These are phyloP conservation scores for Talaromyces piceae DNA, from an alignment of 2,329 filamentous ascomycete species.

Conservation along the genomic window DNA sequence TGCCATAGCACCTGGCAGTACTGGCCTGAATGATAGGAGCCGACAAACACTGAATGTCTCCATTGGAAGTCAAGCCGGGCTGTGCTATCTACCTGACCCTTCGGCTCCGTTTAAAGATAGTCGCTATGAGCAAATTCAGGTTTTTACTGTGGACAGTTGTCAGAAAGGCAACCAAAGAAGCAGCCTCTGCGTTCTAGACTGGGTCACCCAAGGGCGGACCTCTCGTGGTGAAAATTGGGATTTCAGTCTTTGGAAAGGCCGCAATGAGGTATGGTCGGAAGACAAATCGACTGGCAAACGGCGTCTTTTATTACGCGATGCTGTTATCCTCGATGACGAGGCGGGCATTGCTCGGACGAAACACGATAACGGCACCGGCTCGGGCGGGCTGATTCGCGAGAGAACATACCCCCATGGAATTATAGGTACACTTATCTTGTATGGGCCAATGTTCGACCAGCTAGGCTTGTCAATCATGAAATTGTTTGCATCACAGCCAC, in stretches of 20 bases:
- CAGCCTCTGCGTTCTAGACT: slow-evolving; percentile 77
- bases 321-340: slow-evolving; percentile 63
- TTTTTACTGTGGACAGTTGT: slow-evolving; percentile 54
- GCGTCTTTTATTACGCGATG: slow-evolving; percentile 75
- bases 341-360: slow-evolving; percentile 17
- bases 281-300: slow-evolving; percentile 34
- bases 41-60: slow-evolving; percentile 44
- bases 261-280: slow-evolving; percentile 65
- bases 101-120: slow-evolving; percentile 84
- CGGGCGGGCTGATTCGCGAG: slow-evolving; percentile 25
- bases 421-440: slow-evolving; percentile 77
- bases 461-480: slow-evolving; percentile 68
- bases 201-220: slow-evolving; percentile 81
- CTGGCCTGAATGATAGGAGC: slow-evolving; percentile 28
- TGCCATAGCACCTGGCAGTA: background rate
- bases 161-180: slow-evolving; percentile 33
- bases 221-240: slow-evolving; percentile 88
- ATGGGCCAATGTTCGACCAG: slow-evolving; percentile 60
- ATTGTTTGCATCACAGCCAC: slow-evolving; percentile 69
- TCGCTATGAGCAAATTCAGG: slow-evolving; percentile 75
- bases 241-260: slow-evolving; percentile 67
- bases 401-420: slow-evolving; percentile 70
- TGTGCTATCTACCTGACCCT: slow-evolving; percentile 74
- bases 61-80: slow-evolving; percentile 42
- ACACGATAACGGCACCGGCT: background rate